Evolutionary conservation across 441 rosid species (phyloP).

Genomic region (Omphalea diandra): DNA sequence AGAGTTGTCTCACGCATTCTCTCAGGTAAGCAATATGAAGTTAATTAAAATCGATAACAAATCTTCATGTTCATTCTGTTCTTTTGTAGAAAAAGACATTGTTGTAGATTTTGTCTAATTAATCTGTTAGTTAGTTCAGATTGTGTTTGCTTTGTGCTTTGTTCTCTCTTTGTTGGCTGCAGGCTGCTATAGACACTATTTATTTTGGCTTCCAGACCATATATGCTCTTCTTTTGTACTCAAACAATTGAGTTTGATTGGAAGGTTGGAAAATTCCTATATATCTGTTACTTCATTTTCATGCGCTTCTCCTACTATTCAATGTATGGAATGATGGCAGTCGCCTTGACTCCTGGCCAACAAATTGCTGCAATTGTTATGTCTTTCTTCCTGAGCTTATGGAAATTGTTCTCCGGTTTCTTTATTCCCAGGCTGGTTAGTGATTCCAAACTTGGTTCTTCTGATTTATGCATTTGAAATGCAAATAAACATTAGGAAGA

Average conservation of each 20-base stretch:
- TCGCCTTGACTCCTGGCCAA: slow-evolving; percentile 58
- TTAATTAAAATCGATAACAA: not conserved
- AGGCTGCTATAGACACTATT: slow-evolving; percentile 52
- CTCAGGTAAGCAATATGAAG: slow-evolving; percentile 40
- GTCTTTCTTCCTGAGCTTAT: slow-evolving; percentile 58
- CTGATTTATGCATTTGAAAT: not conserved
- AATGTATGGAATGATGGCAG: slow-evolving; percentile 63
- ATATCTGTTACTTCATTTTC: slow-evolving; percentile 56
- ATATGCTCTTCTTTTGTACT: slow-evolving; percentile 43
- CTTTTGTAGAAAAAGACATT: too few species aligned
- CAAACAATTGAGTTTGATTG: slow-evolving; percentile 54
- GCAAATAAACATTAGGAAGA: not conserved
- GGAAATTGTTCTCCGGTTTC: slow-evolving; percentile 72
- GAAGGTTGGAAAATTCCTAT: slow-evolving; percentile 38
- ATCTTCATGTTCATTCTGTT: too few species aligned
- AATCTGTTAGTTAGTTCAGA: too few species aligned
- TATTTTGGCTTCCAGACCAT: slow-evolving; percentile 49
- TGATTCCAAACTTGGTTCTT: not conserved
- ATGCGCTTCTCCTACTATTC: slow-evolving; percentile 61
- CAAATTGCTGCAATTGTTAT: slow-evolving; percentile 56
- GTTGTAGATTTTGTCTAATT: too few species aligned
- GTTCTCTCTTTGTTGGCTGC: not conserved
- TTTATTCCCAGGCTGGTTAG: slow-evolving; percentile 49
- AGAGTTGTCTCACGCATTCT: slow-evolving; percentile 62
- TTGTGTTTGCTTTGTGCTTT: too few species aligned